Evolutionary conservation across 805 yeast species (phyloP), one percentile per base, ranked within the genome.

Genomic region (Metschnikowia kunwiensis): DNA sequence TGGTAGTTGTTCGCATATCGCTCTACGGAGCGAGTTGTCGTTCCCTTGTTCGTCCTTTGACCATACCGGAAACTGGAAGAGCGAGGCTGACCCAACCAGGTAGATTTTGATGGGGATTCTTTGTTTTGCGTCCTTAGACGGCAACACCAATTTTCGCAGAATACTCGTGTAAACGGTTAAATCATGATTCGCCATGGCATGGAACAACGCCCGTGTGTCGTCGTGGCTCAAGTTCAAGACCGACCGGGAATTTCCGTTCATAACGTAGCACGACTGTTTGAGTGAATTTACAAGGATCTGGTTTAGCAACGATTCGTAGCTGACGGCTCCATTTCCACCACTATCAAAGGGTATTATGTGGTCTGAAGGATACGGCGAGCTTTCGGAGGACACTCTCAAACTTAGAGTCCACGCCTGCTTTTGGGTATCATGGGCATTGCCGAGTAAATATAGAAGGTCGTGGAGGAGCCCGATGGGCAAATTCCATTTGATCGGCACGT

Each of bases 241-340:
- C 2, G 78, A 72, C 43, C 83, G 86, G 5, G 95, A 72, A n/a
- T 77, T 74, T 0, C 95, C 95, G 46, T 81, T 78, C 24, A 84
- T 57, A 0, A 87, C 76, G 51, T 72, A 86, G 50, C 87, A 78
- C 4, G 87, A 74, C 53, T 91, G 97, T 51, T 93, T 91, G 54
- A 87, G 61, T 41, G 79, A 87, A 54, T 91, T 88, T 42, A 80
- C 63, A 81, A 93, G 80, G 32, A 75, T 70, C 33, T 70, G 74
- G 29, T 60, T 68, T 40, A 77, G 46, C 9, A 68, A 53, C 16
- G 50, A 43, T 23, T 49, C 42, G 45, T 62, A 63, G 37, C 56
- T 51, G 3, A 51, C 34, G 7, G 24, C 14, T 11, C 12, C 22
- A 6, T 12, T 17, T 12, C 43, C 49, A 3, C 25, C 42, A 5